phyloP scores from a whole-genome alignment of 805 yeast genomes.

The Starmera quercuum region DNA sequence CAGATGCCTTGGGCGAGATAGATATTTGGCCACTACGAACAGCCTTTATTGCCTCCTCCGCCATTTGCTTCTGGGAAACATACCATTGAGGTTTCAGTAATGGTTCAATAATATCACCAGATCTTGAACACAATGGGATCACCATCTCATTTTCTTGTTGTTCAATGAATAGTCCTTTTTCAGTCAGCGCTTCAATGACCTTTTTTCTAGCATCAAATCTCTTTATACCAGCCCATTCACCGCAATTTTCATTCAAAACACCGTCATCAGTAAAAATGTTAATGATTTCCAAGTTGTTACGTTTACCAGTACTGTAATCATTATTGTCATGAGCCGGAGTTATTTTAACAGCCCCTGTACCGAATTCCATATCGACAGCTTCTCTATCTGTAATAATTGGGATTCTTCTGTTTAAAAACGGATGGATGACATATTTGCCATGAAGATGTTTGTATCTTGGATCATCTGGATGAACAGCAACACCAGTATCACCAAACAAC shows the following conservation, averaged over 20 bases:
- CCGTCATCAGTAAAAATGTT: slow-evolving; percentile 93
- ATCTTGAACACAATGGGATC: slow-evolving; percentile 89
- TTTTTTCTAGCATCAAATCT: slow-evolving; percentile 88
- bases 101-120: slow-evolving; percentile 97
- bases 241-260: slow-evolving; percentile 82
- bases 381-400: slow-evolving; percentile 88
- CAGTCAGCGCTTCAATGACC: slow-evolving; percentile 76
- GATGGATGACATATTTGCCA: slow-evolving; percentile 87
- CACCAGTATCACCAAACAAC: slow-evolving; percentile 94
- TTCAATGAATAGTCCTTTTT: slow-evolving; percentile 66
- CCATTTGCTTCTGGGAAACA: slow-evolving; percentile 89
- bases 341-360: slow-evolving; percentile 99
- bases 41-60: slow-evolving; percentile 76
- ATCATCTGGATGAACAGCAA: slow-evolving; percentile 97
- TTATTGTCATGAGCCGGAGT: slow-evolving; percentile 98
- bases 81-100: slow-evolving; percentile 98
- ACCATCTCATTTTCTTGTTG: slow-evolving; percentile 95
- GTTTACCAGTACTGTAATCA: slow-evolving; percentile 95
- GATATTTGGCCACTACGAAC: slow-evolving; percentile 75
- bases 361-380: slow-evolving; percentile 98
- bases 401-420: slow-evolving; percentile 74
- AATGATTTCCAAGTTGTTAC: slow-evolving; percentile 81
- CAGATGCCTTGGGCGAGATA: slow-evolving; percentile 83
- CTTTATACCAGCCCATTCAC: slow-evolving; percentile 85
- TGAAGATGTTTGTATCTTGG: slow-evolving; percentile 88